Evolutionary conservation across 805 yeast genomes (phyloP).

Genomic region (Danielia oregonensis): DNA sequence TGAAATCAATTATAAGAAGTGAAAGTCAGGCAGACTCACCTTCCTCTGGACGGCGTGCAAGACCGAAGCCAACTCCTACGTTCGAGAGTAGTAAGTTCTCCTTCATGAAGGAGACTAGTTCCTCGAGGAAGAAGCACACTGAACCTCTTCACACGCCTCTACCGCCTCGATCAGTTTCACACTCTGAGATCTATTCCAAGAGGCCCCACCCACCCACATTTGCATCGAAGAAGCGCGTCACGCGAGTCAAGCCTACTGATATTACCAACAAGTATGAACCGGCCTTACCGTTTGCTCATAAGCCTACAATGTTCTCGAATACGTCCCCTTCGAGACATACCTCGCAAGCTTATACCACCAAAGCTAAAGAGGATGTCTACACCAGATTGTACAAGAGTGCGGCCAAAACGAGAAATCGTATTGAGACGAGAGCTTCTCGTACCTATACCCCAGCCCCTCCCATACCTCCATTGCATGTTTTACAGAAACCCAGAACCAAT

Average conservation of each 20-base stretch:
- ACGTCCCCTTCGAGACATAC: conserved; percentile 8
- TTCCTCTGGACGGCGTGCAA: conserved; percentile 3
- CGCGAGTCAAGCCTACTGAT: not conserved
- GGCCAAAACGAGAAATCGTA: not conserved
- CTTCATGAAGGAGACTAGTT: conserved; percentile 39
- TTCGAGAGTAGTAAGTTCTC: conserved; percentile 23
- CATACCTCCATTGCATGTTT: not conserved
- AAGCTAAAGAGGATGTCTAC: conserved; percentile 9
- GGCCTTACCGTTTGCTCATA: conserved; percentile 4
- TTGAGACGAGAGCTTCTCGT: not conserved
- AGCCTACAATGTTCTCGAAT: conserved; percentile 8
- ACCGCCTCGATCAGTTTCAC: conserved; percentile 9
- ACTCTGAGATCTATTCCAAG: conserved; percentile 11
- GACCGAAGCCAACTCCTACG: conserved; percentile 4
- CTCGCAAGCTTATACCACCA: conserved; percentile 5
- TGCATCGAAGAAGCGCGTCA: not conserved
- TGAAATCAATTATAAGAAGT: conserved; percentile 6
- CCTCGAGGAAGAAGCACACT: conserved; percentile 31
- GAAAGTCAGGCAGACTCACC: conserved; percentile 3
- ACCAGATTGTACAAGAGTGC: conserved; percentile 10
- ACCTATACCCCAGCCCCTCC: not conserved
- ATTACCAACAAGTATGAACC: not conserved
- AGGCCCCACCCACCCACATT: conserved; percentile 1
- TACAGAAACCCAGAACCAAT: conserved; percentile 11
- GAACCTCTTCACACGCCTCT: conserved; percentile 1